Base-by-base conservation (phyloP, 805 yeast genomes). In the Yamadazyma ubonensis region DNA sequence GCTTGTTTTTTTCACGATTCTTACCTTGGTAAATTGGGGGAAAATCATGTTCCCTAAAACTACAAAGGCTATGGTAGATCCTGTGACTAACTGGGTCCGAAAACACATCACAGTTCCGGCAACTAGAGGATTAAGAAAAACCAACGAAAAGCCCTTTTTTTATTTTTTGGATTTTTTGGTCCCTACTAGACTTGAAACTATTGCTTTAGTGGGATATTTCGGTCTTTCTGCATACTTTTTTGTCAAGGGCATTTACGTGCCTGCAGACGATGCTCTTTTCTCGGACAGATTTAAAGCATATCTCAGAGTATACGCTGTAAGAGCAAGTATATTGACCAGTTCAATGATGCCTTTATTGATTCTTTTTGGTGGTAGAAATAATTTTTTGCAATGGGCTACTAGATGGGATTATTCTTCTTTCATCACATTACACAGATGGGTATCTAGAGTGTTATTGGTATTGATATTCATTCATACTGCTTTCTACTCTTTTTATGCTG, bases 41-140 rank as follows among this genome's bases (percentile, higher is more conserved):
- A 65, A 61, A 39, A 17, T 58, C 3, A 27, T 55, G 3, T 38
- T 59, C 16, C 71, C 71, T 0, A 22, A 41, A 2, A 9, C 49
- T 4, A 35, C 36, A 23, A 54, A 37, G 26, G 19, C 28, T 6
- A 37, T 65, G 11, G 63, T 54, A 0, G 64, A 56, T 42, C 59
- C 61, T 2, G 11, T 55, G 4, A 42, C 64, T 3, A 70, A 65
- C 38, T 43, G 53, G 45, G 43, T 65, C 30, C 54, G 76, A 42
- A 55, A 58, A 6, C 46, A 53, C 17, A 28, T 73, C 6, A 55
- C 68, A 0, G 45, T 68, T 2, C 77, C 79, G n/a, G 71, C 78
- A 0, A 47, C 62, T 1, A 36, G 33, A 9, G 62, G 63, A 0
- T 51, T 41, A 31, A 35, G 47, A 7, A 63, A 59, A 36, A 60